Evolutionary conservation across 2,329 filamentous ascomycete genomes (phyloP).

Genomic region (Pleurostoma richardsiae): DNA sequence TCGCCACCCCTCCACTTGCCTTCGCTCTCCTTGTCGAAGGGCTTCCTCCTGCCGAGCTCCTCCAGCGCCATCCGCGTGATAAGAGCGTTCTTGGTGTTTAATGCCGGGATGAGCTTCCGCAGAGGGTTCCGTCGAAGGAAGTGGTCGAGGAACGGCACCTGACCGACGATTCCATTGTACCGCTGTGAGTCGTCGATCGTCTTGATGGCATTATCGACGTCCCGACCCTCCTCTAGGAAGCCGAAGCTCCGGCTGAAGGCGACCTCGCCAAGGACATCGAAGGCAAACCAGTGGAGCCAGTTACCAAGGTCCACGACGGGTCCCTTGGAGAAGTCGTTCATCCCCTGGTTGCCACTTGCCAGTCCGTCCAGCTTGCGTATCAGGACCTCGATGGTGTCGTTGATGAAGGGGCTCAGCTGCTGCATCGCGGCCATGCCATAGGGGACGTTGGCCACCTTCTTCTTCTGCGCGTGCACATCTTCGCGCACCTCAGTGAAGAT

Average conservation of each 20-base stretch:
- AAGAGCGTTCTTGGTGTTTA: constrained; percentile 37
- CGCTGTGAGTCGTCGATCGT: constrained; percentile 47
- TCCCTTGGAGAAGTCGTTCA: constrained; percentile 7
- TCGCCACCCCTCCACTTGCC: constrained; percentile 31
- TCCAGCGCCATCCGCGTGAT: constrained; percentile 47
- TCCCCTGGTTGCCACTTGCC: constrained; percentile 13
- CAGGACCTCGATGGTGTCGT: constrained; percentile 44
- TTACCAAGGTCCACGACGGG: constrained; percentile 38
- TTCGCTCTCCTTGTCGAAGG: constrained; percentile 39
- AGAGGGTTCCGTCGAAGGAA: constrained; percentile 45
- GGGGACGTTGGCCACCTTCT: constrained; percentile 44
- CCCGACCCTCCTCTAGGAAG: constrained; percentile 42
- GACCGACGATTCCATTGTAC: constrained; percentile 47
- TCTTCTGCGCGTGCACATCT: constrained; percentile 49
- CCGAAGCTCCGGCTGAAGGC: constrained; percentile 47
- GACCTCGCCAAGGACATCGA: constrained; percentile 47
- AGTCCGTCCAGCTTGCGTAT: constrained; percentile 34
- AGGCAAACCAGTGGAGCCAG: constrained; percentile 39
- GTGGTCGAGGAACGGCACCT: constrained; percentile 43
- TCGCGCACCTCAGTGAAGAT: constrained; percentile 53
- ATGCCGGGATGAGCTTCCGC: constrained; percentile 33
- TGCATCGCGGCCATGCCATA: constrained; percentile 51
- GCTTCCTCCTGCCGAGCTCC: constrained; percentile 39
- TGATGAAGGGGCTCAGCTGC: constrained; percentile 43
- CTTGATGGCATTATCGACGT: constrained; percentile 45